A percentile compares a stretch with the other conserved stretches of the same genome.
These are phyloP conservation scores for Hortiboletus flavorubellus DNA, from an alignment of 768 basidiomycete species.

Conservation along the genomic window DNA sequence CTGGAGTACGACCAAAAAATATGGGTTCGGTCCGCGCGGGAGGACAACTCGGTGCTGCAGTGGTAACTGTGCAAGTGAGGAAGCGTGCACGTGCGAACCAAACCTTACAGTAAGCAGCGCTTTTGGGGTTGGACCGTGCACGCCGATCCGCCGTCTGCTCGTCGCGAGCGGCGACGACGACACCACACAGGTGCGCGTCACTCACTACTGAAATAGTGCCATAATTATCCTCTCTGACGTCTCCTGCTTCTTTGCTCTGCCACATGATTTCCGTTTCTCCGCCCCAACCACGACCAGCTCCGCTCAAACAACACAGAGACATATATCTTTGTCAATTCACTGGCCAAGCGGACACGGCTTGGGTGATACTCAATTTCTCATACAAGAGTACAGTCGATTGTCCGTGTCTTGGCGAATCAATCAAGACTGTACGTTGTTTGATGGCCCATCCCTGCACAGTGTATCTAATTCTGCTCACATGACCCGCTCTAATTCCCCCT, in stretches of 20 bases:
- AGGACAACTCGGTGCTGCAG: constrained; percentile 1
- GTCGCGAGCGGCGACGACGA: constrained; percentile 21
- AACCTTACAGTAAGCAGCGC: constrained; percentile 23
- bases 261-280: constrained; percentile 32
- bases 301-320: constrained; percentile 25
- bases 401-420: not conserved
- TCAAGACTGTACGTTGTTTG: not conserved
- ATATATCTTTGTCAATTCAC: too few relatives aligned
- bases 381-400: not conserved
- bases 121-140: constrained; percentile 28
- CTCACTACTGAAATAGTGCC: constrained; percentile 14
- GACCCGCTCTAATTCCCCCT: not conserved
- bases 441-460: not conserved
- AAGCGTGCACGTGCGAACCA: constrained; percentile 32
- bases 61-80: constrained; percentile 30
- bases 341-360: too few relatives aligned
- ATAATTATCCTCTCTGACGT: constrained; percentile 22
- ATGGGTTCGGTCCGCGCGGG: constrained; percentile 5
- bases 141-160: constrained; percentile 11
- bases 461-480: too few relatives aligned
- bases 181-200: constrained; percentile 2
- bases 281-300: constrained; percentile 34
- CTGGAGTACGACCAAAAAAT: not conserved
- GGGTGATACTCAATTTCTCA: not conserved
- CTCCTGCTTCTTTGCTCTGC: constrained; percentile 16